A percentile compares a stretch with the other conserved stretches of the same genome.
Conservation (phyloP, 202 grass and related monocot genomes). For the Carex sylvatica region DNA sequence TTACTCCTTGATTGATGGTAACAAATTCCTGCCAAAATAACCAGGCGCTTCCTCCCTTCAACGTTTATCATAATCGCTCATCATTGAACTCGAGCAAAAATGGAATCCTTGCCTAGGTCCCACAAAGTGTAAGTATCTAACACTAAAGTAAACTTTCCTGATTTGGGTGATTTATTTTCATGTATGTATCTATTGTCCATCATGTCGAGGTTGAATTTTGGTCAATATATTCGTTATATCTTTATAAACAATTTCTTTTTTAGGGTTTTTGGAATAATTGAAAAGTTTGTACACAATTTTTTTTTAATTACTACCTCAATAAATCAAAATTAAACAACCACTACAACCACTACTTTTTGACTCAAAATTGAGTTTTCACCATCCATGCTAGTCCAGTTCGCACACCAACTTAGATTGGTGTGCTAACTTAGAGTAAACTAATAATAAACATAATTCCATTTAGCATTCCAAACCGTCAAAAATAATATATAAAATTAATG, state of each 20-base stretch:
- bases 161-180: conserved; percentile 10
- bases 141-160: background rate
- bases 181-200: conserved; percentile 9
- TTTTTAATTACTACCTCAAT: too few species aligned
- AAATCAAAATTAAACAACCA: too few species aligned
- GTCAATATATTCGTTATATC: background rate
- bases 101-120: background rate
- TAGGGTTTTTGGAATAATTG: background rate
- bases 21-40: conserved; percentile 16
- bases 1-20: conserved; percentile 24
- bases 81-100: conserved; percentile 19
- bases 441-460: too few species aligned
- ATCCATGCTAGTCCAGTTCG: too few species aligned
- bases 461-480: too few species aligned
- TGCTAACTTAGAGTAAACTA: too few species aligned
- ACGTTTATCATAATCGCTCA: conserved; percentile 16
- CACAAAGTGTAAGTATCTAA: background rate
- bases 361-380: too few species aligned
- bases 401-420: too few species aligned
- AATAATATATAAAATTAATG: too few species aligned
- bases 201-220: background rate
- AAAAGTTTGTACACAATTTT: background rate
- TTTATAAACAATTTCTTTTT: background rate
- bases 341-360: too few species aligned
- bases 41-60: conserved; percentile 20